Evolutionary conservation across 768 basidiomycete genomes (phyloP).

Genomic region (Tylopilus intermedius): DNA sequence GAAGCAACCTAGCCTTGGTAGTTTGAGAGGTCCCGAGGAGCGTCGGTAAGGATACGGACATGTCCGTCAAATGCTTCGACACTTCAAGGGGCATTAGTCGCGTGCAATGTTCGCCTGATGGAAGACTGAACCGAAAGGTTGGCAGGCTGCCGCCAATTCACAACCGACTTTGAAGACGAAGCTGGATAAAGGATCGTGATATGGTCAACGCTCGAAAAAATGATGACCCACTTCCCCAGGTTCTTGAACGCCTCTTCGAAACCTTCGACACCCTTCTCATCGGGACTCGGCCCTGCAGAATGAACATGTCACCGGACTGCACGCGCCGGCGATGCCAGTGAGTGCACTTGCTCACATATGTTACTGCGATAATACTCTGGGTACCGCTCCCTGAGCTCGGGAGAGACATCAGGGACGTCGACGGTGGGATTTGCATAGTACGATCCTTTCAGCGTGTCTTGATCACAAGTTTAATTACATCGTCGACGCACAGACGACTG

Average conservation of each 20-base stretch:
- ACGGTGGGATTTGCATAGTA: slow-evolving; percentile 83
- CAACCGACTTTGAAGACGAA: slow-evolving; percentile 81
- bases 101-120: neutral
- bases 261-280: slow-evolving; percentile 58
- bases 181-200: slow-evolving; percentile 32
- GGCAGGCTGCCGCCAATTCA: slow-evolving; percentile 80
- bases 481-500: neutral
- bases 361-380: slow-evolving; percentile 87
- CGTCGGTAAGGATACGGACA: slow-evolving; percentile 58
- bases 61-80: slow-evolving; percentile 58
- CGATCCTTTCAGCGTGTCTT: slow-evolving; percentile 85
- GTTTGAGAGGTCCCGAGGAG: slow-evolving; percentile 76
- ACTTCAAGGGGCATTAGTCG: slow-evolving; percentile 36
- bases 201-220: neutral
- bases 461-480: slow-evolving; percentile 4
- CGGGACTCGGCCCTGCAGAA: slow-evolving; percentile 54
- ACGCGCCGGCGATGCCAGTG: neutral
- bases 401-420: slow-evolving; percentile 59
- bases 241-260: slow-evolving; percentile 89
- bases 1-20: slow-evolving; percentile 89
- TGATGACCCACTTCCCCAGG: slow-evolving; percentile 53
- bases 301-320: neutral
- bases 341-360: slow-evolving; percentile 56
- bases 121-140: slow-evolving; percentile 70
- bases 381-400: slow-evolving; percentile 49